Evolutionary conservation across 2,329 filamentous ascomycete genomes (phyloP), one percentile per base, ranked within the genome.

Genomic region (Coniochaeta hoffmannii): DNA sequence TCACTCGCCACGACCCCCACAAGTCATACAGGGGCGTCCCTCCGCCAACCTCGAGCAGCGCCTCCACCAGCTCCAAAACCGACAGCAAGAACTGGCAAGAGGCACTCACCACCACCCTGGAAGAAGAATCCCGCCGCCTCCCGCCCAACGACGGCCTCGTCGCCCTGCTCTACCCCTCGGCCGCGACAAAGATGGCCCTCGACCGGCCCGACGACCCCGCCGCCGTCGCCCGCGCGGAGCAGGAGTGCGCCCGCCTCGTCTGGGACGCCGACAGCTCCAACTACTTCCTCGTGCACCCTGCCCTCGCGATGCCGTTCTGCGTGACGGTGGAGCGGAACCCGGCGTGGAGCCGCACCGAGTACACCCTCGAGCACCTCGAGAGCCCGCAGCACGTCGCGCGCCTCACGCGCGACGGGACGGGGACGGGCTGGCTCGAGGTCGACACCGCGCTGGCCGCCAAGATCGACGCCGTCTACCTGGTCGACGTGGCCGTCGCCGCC

Each of bases 161-260:
- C 6, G 86, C 88, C 1, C 74, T 86, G 1, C 77, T 89, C 14
- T 88, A 89, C 70, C 88, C 88, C 1, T 71, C 75, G 1, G 81
- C 84, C 0, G 85, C 85, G 12, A 81, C 85, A 0, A 81, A 79
- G 46, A 78, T 85, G 67, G 86, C 83, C 1, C 72, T 85, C 1
- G 83, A 86, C 56, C 76, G 79, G 26, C 71, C 85, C 2, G 75
- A 79, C 44, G 83, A 88, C 64, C 74, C 79, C 2, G 74, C 78
- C 0, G 78, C 86, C 10, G 76, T 85, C 4, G 76, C 77, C 56
- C 80, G 85, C 32, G 87, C 87, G 0, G 83, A 88, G 65, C 77
- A 80, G 31, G 87, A 90, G 69, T 85, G 82, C 61, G 88, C 83
- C 24, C 78, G 85, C 2, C 78, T 92, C 2, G 82, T 88, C n/a